A percentile compares a stretch with the other conserved stretches of the same genome.
Conservation (phyloP, 1,139 yeast genomes). For the Torulaspora globosa region DNA sequence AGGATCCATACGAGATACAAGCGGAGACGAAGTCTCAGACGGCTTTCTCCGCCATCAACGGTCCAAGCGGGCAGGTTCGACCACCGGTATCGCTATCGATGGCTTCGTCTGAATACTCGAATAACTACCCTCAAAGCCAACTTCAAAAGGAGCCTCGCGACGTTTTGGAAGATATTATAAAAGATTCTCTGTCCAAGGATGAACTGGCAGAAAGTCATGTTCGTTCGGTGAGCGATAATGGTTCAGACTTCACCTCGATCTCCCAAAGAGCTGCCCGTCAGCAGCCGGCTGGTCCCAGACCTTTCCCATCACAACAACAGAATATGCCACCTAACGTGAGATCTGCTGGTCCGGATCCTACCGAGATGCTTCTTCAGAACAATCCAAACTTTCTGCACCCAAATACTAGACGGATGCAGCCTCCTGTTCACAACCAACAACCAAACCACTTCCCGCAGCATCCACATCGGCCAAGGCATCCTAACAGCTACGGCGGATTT, state of each 20-base stretch:
- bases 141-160: slow-evolving; percentile 14
- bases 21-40: slow-evolving; percentile 18
- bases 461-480: slow-evolving; percentile 9
- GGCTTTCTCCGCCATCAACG: slow-evolving; percentile 28
- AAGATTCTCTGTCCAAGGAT: slow-evolving; percentile 16
- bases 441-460: slow-evolving; percentile 11
- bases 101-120: slow-evolving; percentile 17
- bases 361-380: slow-evolving; percentile 47
- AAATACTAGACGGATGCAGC: slow-evolving; percentile 15
- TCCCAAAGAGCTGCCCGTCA: slow-evolving; percentile 58
- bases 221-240: slow-evolving; percentile 22
- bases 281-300: slow-evolving; percentile 11
- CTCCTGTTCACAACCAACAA: slow-evolving; percentile 5
- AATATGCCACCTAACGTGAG: slow-evolving; percentile 12
- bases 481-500: slow-evolving; percentile 13
- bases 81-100: slow-evolving; percentile 10
- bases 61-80: slow-evolving; percentile 1
- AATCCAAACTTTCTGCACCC: slow-evolving; percentile 49
- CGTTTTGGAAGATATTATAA: slow-evolving; percentile 21
- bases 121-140: slow-evolving; percentile 6
- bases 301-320: slow-evolving; percentile 15
- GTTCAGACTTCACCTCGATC: slow-evolving; percentile 71
- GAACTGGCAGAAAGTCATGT: slow-evolving; percentile 15
- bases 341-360: slow-evolving; percentile 38
- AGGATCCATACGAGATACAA: slow-evolving; percentile 10